A percentile compares a stretch with the other conserved stretches of the same genome.
phyloP scores from a whole-genome alignment of 2,329 filamentous ascomycete genomes.

The Coniochaeta sp. region DNA sequence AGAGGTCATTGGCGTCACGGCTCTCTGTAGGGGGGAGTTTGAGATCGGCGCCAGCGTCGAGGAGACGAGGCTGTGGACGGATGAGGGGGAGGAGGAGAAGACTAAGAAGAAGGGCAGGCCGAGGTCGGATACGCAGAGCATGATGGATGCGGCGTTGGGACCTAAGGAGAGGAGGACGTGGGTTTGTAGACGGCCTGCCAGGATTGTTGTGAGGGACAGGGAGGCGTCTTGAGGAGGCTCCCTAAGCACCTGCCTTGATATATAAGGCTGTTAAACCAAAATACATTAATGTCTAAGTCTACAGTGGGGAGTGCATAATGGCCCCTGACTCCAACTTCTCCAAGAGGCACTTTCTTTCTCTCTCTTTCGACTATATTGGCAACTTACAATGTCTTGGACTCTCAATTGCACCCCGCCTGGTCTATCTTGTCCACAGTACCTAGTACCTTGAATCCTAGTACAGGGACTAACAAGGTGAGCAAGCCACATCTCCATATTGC shows the following conservation, averaged over 20 bases:
- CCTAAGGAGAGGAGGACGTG: conserved; percentile 55
- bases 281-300: too few species aligned
- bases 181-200: conserved; percentile 52
- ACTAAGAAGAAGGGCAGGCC: conserved; percentile 20
- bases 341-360: too few species aligned
- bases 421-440: too few species aligned
- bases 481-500: conserved; percentile 1
- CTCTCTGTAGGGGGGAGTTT: conserved; percentile 73
- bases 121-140: conserved; percentile 45
- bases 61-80: conserved; percentile 55
- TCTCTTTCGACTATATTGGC: too few species aligned
- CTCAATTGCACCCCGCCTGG: too few species aligned
- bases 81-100: conserved; percentile 21
- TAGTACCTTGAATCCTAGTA: too few species aligned
- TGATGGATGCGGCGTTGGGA: conserved; percentile 52
- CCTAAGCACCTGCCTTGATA: too few species aligned
- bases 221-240: conserved; percentile 4
- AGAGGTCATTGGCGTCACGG: conserved; percentile 61
- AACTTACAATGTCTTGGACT: too few species aligned
- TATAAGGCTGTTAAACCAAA: background rate
- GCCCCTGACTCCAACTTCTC: too few species aligned
- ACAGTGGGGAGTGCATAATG: too few species aligned
- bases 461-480: background rate
- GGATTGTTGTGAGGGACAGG: conserved; percentile 45
- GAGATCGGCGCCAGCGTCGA: conserved; percentile 76